Evolutionary conservation across 1,139 yeast species (phyloP), one percentile per base, ranked within the genome.

Genomic region (Geotrichum citri-aurantii): DNA sequence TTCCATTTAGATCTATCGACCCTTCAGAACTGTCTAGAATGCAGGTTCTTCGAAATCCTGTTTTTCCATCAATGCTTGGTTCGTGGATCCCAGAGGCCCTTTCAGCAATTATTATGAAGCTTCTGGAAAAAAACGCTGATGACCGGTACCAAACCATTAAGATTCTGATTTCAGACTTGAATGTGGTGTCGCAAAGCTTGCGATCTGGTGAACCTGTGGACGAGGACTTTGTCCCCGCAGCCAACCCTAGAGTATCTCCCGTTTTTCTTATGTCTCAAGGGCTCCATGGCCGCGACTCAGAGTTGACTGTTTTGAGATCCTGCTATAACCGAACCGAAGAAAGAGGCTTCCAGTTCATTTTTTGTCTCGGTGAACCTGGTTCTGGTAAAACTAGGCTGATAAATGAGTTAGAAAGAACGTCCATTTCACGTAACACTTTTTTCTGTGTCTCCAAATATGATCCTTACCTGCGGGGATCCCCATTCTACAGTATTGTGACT

Each of bases 301-400:
- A 73, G 23, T 65, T 74, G 55, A 62, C 69, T 3, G 61, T 64
- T 21, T 66, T 77, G 7, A 68, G 68, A 33, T 66, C 70, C 1
- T 62, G 66, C 2, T 73, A 74, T 59, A 71, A 74, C 54, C 61
- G 65, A 44, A 64, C 62, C 8, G 59, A 65, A 51, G 62, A 65
- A 46, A 57, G 63, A 40, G 60, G 72, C 67, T 63, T 73, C 14
- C 73, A 75, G 60, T 62, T 76, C 17, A 63, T 79, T 1, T 65
- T 80, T 14, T 67, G 81, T 10, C 64, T 71, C 1, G 85, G 85
- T 6, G 74, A 71, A n/a, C 65, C 77, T 0, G 85, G 85, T 0
- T 67, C 74, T 3, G 85, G 85, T 3, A 81, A 80, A 66, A 72
- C 83, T 0, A 68, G 79, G 3, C 63, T 81, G 5, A 66, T 81